Base-by-base conservation (phyloP, 1,139 yeast species). In the Yamadazyma kanchanaburiensis region DNA sequence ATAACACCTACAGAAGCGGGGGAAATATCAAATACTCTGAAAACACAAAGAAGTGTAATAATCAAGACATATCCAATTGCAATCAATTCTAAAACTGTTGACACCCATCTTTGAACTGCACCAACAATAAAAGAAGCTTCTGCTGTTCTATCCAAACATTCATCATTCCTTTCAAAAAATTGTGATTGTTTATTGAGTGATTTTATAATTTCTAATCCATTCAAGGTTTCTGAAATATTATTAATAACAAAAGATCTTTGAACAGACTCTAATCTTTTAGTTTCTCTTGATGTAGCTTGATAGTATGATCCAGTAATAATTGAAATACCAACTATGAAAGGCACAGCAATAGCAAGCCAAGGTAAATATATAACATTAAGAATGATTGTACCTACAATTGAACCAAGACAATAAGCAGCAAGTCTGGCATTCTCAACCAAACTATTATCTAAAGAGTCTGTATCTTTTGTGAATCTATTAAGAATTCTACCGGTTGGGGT, bases 21-120 rank as follows among this genome's bases (percentile, higher is more conserved):
- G 35, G 64, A 58, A 23, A 84, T 72, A 30, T 64, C 57, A 53
- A 86, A 82, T 24, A 75, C 80, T 38, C 82, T 69, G 39, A 70
- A 69, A 16, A 76, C 79, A 61, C 86, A 78, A 21, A 84, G 64
- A 43, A 84, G 49, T 0, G 83, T 57, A 32, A 77, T 62, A 13
- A 77, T 43, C 18, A 77, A 56, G 6, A 74, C 63, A 38, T 55
- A 53, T 19, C 66, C 43, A 22, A 67, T 55, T 1, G 84, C 80
- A 25, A 77, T 52, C 25, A 67, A 40, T 48, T 80, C 86, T 39
- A 84, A 60, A 34, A 80, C 74, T 29, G 82, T 58, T 12, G 80
- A 74, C 25, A 85, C 69, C 95, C 95, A 87, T 51, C 94, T 72
- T 58, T 85, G 94, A 40, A 75, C 74, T 1, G 80, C 84, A 40